Conservation (phyloP, 768 basidiomycete species). For the Collybia sp. region DNA sequence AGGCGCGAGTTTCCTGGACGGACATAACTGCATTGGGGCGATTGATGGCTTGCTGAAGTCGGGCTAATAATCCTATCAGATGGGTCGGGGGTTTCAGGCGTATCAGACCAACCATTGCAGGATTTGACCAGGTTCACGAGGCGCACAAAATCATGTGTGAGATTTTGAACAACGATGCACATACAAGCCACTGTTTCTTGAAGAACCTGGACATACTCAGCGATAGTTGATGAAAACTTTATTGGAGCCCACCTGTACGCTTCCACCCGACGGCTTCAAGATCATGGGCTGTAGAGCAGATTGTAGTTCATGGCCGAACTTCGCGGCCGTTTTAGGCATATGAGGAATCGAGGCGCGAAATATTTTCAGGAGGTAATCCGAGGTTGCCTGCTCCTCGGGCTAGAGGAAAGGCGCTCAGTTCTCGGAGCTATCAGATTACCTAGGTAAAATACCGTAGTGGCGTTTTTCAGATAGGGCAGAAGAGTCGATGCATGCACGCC, state of each 20-base stretch:
- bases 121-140: conserved; percentile 80
- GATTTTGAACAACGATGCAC: conserved; percentile 75
- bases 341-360: conserved; percentile 81
- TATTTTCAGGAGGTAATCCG: conserved; percentile 85
- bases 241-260: conserved; percentile 50
- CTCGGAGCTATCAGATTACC: not conserved
- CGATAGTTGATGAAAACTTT: not conserved
- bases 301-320: conserved; percentile 87
- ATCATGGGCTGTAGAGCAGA: conserved; percentile 85
- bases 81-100: not conserved
- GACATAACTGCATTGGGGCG: conserved; percentile 36
- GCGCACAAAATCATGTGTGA: conserved; percentile 82
- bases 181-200: conserved; percentile 93
- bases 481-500: conserved; percentile 79
- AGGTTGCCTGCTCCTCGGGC: conserved; percentile 79
- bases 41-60: conserved; percentile 54
- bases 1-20: conserved; percentile 44
- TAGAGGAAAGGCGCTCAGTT: conserved; percentile 21
- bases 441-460: conserved; percentile 50
- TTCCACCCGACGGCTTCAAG: conserved; percentile 72
- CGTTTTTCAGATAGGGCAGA: conserved; percentile 86
- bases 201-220: conserved; percentile 47
- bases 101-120: conserved; percentile 60
- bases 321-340: conserved; percentile 86
- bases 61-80: conserved; percentile 32